Base-by-base conservation (phyloP, 192 early-diverging fungal genomes). In the Phlyctochytrium bullatum region DNA sequence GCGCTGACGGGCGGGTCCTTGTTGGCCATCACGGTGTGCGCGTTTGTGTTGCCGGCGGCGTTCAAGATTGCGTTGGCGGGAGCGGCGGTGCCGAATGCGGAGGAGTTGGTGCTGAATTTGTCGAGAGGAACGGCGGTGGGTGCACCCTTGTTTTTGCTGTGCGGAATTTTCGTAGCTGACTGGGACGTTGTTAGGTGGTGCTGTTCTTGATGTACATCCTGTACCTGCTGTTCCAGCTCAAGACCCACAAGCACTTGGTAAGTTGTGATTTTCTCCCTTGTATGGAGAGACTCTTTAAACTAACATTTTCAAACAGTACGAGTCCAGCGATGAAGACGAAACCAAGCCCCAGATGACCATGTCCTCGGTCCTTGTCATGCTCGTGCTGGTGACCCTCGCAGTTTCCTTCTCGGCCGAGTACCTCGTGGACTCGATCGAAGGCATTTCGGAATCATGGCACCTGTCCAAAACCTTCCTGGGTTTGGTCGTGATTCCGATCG, bases 381-480 rank as follows among this genome's bases (percentile, higher is more conserved):
- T 88, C 3, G 61, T 84, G 1, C 72, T 76, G 68, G 74, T 93
- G 20, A 94, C 92, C 0, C 72, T 89, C 0, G 62, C 88, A 3
- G 88, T 94, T 0, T 88, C 90, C 10, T 64, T 96, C 24, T 93
- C 86, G 65, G 92, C 93, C 36, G 94, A 98, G 67, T 90, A 82
- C 62, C 74, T 98, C 3, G 93, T 98, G 1, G 83, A 77, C 27
- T 88, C 90, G 0, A 92, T 98, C 35, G 89, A 93, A 51, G 87
- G 84, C 20, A 67, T 98, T 24, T 83, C 89, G 2, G 67, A 86
- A 29, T 65, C 81, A 52, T 91, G 88, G 85, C 72, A 85, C 40
- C 76, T 97, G 29, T 84, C 78, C 36, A 71, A 88, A n/a, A 88
- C 89, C 2, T 98, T 98, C 76, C 89, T 98, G 34, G 94, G 94